These are phyloP conservation scores for Coniella lustricola DNA, from an alignment of 2,329 filamentous ascomycete genomes.

Conservation along the genomic window DNA sequence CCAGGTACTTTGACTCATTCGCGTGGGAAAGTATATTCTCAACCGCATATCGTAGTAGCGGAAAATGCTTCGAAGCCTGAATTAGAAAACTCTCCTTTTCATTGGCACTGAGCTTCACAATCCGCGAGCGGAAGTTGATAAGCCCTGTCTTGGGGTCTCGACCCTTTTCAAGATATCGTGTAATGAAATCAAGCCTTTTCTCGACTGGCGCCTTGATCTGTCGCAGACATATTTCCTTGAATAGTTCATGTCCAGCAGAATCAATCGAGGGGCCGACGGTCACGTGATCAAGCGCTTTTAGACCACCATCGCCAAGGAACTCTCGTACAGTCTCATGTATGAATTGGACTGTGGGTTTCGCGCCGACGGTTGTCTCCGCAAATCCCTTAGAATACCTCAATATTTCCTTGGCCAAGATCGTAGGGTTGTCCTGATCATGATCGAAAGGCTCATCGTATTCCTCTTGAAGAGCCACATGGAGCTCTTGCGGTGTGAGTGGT, in stretches of 20 bases:
- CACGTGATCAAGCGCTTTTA: slow-evolving; percentile 23
- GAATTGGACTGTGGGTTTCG: slow-evolving; percentile 37
- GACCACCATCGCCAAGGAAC: slow-evolving; percentile 32
- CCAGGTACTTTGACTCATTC: slow-evolving; percentile 25
- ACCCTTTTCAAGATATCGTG: neutral
- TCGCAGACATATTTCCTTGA: slow-evolving; percentile 36
- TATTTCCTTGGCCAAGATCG: slow-evolving; percentile 27
- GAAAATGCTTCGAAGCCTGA: slow-evolving; percentile 21
- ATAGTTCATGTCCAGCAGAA: slow-evolving; percentile 31
- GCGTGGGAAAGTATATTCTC: slow-evolving; percentile 34
- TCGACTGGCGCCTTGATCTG: slow-evolving; percentile 27
- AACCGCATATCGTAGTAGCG: slow-evolving; percentile 41
- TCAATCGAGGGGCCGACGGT: slow-evolving; percentile 21
- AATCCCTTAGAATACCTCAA: slow-evolving; percentile 43
- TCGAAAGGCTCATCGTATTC: neutral
- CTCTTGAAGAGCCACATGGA: slow-evolving; percentile 30
- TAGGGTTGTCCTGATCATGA: neutral
- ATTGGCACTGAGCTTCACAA: neutral
- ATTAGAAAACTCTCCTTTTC: neutral
- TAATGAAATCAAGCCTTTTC: neutral
- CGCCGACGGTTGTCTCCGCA: slow-evolving; percentile 32
- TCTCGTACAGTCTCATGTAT: slow-evolving; percentile 46
- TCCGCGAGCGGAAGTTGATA: neutral
- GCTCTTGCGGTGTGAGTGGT: slow-evolving; percentile 35
- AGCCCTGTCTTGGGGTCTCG: too few relatives aligned